A percentile compares a stretch with the other conserved stretches of the same genome.
These are phyloP conservation scores for Gracilaria domingensis DNA, from an alignment of 23 red algal genomes.

Conservation along the genomic window DNA sequence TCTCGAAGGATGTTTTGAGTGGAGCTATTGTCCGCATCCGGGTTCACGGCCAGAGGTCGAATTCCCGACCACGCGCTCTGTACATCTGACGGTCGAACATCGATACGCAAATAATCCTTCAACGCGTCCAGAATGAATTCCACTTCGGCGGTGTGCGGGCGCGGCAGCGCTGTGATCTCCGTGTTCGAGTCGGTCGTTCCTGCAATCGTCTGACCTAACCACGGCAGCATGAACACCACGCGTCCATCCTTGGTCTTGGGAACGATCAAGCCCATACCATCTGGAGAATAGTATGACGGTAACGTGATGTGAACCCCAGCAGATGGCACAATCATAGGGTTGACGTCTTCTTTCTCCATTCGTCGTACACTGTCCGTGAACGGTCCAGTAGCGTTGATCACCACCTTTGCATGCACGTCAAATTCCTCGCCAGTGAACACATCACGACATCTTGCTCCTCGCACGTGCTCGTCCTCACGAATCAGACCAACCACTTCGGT, in stretches of 20 bases:
- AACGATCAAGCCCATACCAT: constrained; percentile 94
- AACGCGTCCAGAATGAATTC: constrained; percentile 95
- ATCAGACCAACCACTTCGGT: constrained; percentile 81
- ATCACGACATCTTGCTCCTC: constrained; percentile 82
- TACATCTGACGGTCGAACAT: constrained; percentile 90
- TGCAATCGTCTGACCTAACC: constrained; percentile 91
- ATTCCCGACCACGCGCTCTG: constrained; percentile 94
- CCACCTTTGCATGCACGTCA: constrained; percentile 75
- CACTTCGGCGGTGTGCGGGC: constrained; percentile 89
- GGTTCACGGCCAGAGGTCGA: constrained; percentile 86
- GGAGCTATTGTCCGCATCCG: constrained; percentile 66
- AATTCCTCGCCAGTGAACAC: constrained; percentile 86
- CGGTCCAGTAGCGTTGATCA: constrained; percentile 95
- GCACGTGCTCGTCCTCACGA: constrained; percentile 55
- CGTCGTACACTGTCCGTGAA: constrained; percentile 84
- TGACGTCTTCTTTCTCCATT: constrained; percentile 70
- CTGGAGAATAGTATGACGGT: constrained; percentile 94
- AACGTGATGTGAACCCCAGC: constrained; percentile 91
- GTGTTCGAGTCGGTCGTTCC: constrained; percentile 90
- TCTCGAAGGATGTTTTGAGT: constrained; percentile 92
- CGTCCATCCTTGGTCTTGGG: constrained; percentile 96
- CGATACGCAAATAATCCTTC: constrained; percentile 86
- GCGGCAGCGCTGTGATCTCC: constrained; percentile 85
- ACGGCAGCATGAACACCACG: constrained; percentile 96
- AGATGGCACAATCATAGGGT: constrained; percentile 78